Evolutionary conservation across 345 rosid species (phyloP).

Genomic region (Punica granatum): DNA sequence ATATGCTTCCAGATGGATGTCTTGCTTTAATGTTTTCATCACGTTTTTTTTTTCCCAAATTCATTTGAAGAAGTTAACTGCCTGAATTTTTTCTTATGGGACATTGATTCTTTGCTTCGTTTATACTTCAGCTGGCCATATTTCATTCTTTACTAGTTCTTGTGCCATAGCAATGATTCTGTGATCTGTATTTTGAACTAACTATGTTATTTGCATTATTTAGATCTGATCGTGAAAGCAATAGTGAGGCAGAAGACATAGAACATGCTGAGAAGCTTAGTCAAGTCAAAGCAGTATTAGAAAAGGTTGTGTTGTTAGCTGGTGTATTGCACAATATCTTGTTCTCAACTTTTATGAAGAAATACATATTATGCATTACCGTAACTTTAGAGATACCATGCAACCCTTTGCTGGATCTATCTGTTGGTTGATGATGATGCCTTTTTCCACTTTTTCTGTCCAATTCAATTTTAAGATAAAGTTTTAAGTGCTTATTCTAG

Average conservation of each 20-base stretch:
- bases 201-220: constrained; percentile 14
- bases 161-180: neutral
- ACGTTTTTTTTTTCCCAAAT: neutral
- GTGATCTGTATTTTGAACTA: neutral
- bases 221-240: constrained; percentile 90
- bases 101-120: neutral
- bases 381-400: neutral
- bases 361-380: neutral
- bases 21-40: neutral
- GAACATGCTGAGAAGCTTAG: constrained; percentile 99
- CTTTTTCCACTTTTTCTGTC: neutral
- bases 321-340: neutral
- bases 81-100: neutral
- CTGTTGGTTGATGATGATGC: neutral
- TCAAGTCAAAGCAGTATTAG: constrained; percentile 97
- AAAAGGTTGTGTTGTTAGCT: constrained; percentile 52
- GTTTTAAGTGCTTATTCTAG: neutral
- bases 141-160: neutral
- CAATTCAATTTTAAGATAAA: neutral
- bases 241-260: constrained; percentile 94
- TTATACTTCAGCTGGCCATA: neutral
- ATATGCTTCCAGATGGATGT: neutral
- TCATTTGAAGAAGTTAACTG: too few relatives aligned
- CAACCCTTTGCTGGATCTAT: neutral
- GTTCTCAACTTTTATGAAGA: neutral